Percentiles rank a stretch among this genome's conserved stretches.
phyloP scores from a whole-genome alignment of 345 rosid genomes.

The Citrus australasica region DNA sequence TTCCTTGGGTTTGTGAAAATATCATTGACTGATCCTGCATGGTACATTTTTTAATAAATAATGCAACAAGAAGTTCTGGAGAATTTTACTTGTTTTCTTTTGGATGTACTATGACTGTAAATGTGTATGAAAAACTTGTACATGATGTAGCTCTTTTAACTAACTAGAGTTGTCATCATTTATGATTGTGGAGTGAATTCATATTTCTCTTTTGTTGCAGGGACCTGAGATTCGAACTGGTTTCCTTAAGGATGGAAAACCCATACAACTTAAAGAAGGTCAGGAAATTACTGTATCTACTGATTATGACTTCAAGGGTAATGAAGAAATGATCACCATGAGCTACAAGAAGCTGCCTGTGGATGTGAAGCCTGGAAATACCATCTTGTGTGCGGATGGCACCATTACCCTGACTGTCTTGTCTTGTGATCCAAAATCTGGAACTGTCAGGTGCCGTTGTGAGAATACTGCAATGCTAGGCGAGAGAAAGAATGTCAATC shows the following conservation, averaged over 20 bases:
- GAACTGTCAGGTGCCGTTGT: conserved; percentile 84
- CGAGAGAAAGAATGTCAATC: conserved; percentile 89
- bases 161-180: neutral
- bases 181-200: neutral
- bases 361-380: conserved; percentile 73
- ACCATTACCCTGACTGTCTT: conserved; percentile 71
- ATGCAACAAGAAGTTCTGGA: neutral
- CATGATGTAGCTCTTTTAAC: neutral
- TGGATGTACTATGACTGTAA: neutral
- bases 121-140: neutral
- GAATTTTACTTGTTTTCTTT: neutral
- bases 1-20: neutral
- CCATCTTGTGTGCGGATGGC: conserved; percentile 82
- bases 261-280: conserved; percentile 59
- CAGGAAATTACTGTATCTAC: conserved; percentile 66
- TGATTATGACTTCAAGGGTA: conserved; percentile 71
- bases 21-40: neutral
- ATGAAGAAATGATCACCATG: conserved; percentile 69
- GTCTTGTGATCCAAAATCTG: conserved; percentile 63
- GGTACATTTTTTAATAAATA: neutral
- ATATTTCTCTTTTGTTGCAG: conserved; percentile 20
- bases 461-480: conserved; percentile 84
- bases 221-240: conserved; percentile 80
- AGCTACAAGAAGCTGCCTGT: conserved; percentile 83
- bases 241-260: conserved; percentile 58